Evolutionary conservation across 257 asterid species (phyloP).

Genomic region (Nicotiana knightiana): DNA sequence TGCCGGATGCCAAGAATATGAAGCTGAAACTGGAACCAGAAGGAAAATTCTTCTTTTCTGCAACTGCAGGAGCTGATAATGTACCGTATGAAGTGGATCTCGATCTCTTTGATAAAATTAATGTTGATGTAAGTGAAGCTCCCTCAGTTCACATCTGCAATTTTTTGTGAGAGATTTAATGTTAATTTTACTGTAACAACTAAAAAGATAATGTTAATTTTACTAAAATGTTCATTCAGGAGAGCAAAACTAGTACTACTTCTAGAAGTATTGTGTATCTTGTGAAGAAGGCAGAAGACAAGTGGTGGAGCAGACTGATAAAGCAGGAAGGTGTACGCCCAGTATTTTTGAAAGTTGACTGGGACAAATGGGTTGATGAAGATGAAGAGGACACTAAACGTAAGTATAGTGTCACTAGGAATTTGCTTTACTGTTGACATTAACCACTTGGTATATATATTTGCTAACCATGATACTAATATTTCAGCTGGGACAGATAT

Average conservation of each 20-base stretch:
- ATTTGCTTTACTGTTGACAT: background rate
- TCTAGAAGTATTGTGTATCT: slow-evolving; percentile 48
- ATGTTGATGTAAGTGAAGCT: slow-evolving; percentile 40
- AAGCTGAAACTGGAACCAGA: slow-evolving; percentile 61
- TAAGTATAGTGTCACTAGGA: slow-evolving; percentile 6
- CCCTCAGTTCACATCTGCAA: background rate
- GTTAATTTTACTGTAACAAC: background rate
- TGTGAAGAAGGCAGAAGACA: slow-evolving; percentile 66
- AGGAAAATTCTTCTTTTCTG: slow-evolving; percentile 65
- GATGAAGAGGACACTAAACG: slow-evolving; percentile 53
- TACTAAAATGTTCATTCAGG: slow-evolving; percentile 31
- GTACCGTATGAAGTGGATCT: slow-evolving; percentile 46
- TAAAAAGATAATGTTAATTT: background rate
- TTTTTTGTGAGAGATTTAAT: background rate
- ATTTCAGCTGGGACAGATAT: slow-evolving; percentile 36
- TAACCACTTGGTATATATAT: background rate
- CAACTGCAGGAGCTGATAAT: slow-evolving; percentile 43
- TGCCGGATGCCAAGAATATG: slow-evolving; percentile 70
- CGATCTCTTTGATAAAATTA: slow-evolving; percentile 56
- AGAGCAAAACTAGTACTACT: slow-evolving; percentile 44
- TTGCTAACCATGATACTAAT: slow-evolving; percentile 8
- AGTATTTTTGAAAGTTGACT: slow-evolving; percentile 64
- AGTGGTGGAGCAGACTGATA: slow-evolving; percentile 74
- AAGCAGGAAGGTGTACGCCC: slow-evolving; percentile 56
- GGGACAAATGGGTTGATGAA: slow-evolving; percentile 90